Percentiles rank a stretch among this genome's conserved stretches.
Evolutionary conservation across 1,284 basidiomycete genomes (phyloP).

Genomic region (Wallemia ichthyophaga): DNA sequence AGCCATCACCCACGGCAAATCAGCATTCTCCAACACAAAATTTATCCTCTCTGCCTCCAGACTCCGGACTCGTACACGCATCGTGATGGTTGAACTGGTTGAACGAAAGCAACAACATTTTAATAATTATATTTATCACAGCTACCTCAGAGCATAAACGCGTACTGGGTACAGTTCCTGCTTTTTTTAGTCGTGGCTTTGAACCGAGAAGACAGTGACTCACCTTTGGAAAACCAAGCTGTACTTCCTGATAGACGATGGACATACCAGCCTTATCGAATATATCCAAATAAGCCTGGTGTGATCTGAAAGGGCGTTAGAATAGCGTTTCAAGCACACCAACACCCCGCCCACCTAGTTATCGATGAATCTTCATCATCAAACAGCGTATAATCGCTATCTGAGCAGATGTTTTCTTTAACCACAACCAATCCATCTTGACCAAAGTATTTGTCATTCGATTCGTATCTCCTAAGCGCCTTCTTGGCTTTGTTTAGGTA

Average conservation of each 20-base stretch:
- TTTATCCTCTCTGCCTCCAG: slow-evolving; percentile 48
- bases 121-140: too few species aligned
- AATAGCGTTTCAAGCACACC: background rate
- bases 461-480: slow-evolving; percentile 21
- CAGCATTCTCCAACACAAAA: slow-evolving; percentile 73
- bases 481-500: slow-evolving; percentile 35
- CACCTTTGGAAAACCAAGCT: slow-evolving; percentile 9
- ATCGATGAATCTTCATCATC: slow-evolving; percentile 66
- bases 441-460: slow-evolving; percentile 7
- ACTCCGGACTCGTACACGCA: slow-evolving; percentile 35
- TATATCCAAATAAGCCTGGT: slow-evolving; percentile 41
- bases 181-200: background rate
- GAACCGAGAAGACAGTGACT: background rate
- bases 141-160: background rate
- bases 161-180: background rate
- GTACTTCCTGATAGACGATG: slow-evolving; percentile 32
- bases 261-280: slow-evolving; percentile 38
- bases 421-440: slow-evolving; percentile 11
- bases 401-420: slow-evolving; percentile 45
- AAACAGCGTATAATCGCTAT: slow-evolving; percentile 30
- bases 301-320: slow-evolving; percentile 26
- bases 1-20: slow-evolving; percentile 36
- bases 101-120: background rate
- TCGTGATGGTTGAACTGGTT: background rate
- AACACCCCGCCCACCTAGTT: slow-evolving; percentile 27